These are phyloP conservation scores for Avena atlantica DNA, from an alignment of 176 grass and related monocot genomes.

Conservation along the genomic window DNA sequence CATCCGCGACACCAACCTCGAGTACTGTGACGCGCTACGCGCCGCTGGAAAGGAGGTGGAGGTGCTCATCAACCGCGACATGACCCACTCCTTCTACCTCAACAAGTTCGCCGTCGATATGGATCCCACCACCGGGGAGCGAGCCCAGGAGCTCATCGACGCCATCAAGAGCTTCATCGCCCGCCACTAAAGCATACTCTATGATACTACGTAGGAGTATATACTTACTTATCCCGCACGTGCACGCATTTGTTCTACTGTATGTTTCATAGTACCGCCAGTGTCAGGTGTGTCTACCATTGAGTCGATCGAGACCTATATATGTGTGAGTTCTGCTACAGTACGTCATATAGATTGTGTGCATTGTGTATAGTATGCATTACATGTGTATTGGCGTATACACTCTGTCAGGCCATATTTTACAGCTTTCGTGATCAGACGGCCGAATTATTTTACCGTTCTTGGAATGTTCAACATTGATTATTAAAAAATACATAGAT, in stretches of 20 bases:
- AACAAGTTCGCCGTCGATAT: slow-evolving; percentile 86
- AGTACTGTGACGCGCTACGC: slow-evolving; percentile 73
- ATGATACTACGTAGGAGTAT: too few relatives aligned
- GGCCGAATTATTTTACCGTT: too few relatives aligned
- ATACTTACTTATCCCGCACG: background rate
- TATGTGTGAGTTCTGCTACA: background rate
- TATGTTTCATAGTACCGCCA: background rate
- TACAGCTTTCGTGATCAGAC: too few relatives aligned
- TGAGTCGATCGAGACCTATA: too few relatives aligned
- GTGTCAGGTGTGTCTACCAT: background rate
- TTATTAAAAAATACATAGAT: too few relatives aligned
- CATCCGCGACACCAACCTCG: slow-evolving; percentile 75
- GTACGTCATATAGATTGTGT: too few relatives aligned
- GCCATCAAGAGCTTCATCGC: slow-evolving; percentile 67
- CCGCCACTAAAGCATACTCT: slow-evolving; percentile 49
- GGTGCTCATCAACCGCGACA: slow-evolving; percentile 62
- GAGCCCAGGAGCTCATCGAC: slow-evolving; percentile 61
- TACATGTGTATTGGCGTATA: too few relatives aligned
- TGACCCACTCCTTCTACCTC: slow-evolving; percentile 91
- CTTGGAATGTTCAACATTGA: too few relatives aligned
- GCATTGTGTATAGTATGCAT: too few relatives aligned
- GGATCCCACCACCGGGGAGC: slow-evolving; percentile 63
- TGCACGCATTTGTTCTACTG: background rate
- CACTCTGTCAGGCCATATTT: too few relatives aligned
- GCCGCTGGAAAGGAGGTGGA: slow-evolving; percentile 77